Evolutionary conservation across 1,284 basidiomycete genomes (phyloP), one percentile per base, ranked within the genome.

Genomic region (Wolfiporia cocos): DNA sequence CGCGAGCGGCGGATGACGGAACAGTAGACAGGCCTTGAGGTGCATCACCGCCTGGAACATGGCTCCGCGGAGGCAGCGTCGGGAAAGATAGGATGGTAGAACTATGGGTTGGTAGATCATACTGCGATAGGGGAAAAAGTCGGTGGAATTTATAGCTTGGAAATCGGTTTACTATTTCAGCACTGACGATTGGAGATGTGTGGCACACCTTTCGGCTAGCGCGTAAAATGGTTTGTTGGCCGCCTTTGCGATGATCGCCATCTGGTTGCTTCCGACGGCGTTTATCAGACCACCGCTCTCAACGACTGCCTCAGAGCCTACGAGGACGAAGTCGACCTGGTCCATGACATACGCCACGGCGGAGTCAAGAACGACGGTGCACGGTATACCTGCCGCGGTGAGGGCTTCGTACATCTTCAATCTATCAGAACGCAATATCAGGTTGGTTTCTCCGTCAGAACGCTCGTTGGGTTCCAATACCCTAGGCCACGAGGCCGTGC

Each of bases 331-430:
- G 64, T 99, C 92, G 14, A 69, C 68, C 46, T 90, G 86, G 53
- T 95, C 90, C 86, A 99, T 97, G 49, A 92, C 82, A 68, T 97
- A 99, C 17, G 92, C 92, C 4, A 98, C 93, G 1, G 95, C 94
- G 7, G 92, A 92, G 66, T 99, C 96, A 43, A 99, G 76, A 7
- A 99, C 85, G 43, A 99, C 86, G 1, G 91, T 92, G 64, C 91
- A 94, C 4, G 94, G 93, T 48, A 99, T 91, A 2, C 93, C 93
- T 14, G 83, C 86, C 22, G 82, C 80, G 9, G 81, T 86, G 35
- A 96, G 73, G 42, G 80, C 74, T 54, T 92, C 80, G 56, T 90
- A 84, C n/a, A 93, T 95, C 62, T 86, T 89, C 57, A 94, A 73
- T 43, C 92, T 94, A 38, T 38, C 24, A 41, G 5, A 44, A 48